Percentiles rank a stretch among this genome's conserved stretches.
phyloP scores from a whole-genome alignment of 768 basidiomycete species.

The Russula foetens region DNA sequence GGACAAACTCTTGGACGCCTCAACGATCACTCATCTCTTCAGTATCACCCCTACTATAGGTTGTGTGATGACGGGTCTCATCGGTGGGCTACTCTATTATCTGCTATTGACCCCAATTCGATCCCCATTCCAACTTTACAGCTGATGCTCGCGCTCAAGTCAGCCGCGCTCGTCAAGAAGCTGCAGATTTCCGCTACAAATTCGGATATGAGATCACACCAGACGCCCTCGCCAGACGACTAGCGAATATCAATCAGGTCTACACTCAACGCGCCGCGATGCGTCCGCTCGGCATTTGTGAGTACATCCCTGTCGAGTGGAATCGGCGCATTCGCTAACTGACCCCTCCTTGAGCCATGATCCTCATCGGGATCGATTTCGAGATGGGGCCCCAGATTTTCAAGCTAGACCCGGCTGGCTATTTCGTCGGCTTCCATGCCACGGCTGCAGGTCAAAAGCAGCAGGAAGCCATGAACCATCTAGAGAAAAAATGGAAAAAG shows the following conservation, averaged over 20 bases:
- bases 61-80: conserved; percentile 96
- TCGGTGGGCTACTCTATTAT: conserved; percentile 46
- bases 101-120: neutral
- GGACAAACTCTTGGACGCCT: conserved; percentile 97
- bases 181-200: conserved; percentile 90
- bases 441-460: conserved; percentile 96
- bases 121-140: conserved; percentile 26
- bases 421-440: conserved; percentile 97
- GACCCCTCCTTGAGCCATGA: conserved; percentile 60
- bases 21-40: conserved; percentile 91
- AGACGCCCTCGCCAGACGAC: conserved; percentile 85
- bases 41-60: conserved; percentile 95
- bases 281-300: conserved; percentile 94
- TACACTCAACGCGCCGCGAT: conserved; percentile 97
- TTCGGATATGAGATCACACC: conserved; percentile 98
- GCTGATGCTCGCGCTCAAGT: conserved; percentile 94
- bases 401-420: conserved; percentile 97
- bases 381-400: conserved; percentile 94
- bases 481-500: conserved; percentile 99
- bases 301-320: conserved; percentile 24
- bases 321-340: neutral
- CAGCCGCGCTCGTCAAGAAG: conserved; percentile 75
- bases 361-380: conserved; percentile 86
- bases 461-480: conserved; percentile 96
- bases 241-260: conserved; percentile 98